Percentiles rank a stretch among this genome's conserved stretches.
Conservation (phyloP, 352 stramenopile genomes). For the Phytophthora tubulina region DNA sequence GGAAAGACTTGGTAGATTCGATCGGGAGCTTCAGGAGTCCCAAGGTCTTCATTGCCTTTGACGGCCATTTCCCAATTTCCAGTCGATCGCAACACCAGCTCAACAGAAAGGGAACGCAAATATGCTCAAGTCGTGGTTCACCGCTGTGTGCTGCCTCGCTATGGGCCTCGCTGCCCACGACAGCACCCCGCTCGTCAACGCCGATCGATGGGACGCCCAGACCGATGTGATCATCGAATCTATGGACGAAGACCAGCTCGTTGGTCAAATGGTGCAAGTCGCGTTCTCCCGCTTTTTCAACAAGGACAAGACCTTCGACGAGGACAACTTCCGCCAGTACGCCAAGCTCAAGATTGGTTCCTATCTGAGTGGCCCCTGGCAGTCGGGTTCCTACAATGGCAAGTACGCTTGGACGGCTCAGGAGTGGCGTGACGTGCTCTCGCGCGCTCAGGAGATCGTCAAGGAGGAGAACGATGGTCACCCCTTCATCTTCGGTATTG, state of each 20-base stretch:
- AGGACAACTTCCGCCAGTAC: constrained; percentile 67
- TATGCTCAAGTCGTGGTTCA: constrained; percentile 48
- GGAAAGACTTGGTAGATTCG: background rate
- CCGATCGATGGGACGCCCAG: constrained; percentile 42
- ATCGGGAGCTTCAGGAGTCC: too few species aligned
- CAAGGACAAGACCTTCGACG: constrained; percentile 61
- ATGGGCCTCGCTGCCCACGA: constrained; percentile 26
- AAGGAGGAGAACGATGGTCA: constrained; percentile 66
- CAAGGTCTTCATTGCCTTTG: background rate
- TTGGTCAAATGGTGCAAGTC: constrained; percentile 93
- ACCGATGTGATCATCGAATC: constrained; percentile 44
- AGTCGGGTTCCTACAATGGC: constrained; percentile 30
- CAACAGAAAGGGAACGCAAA: constrained; percentile 12
- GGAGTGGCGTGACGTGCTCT: constrained; percentile 77
- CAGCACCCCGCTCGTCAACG: constrained; percentile 5
- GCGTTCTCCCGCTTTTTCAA: constrained; percentile 79
- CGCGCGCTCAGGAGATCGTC: constrained; percentile 78
- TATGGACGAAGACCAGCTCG: constrained; percentile 44
- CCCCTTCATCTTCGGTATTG: constrained; percentile 89
- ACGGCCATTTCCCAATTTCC: constrained; percentile 33
- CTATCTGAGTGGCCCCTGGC: constrained; percentile 81
- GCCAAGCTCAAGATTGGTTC: constrained; percentile 86
- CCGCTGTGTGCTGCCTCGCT: constrained; percentile 30
- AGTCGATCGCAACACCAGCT: constrained; percentile 23
- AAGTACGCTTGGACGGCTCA: constrained; percentile 58